phyloP scores from a whole-genome alignment of 1,139 yeast species.

The Hyphopichia pseudoburtonii region DNA sequence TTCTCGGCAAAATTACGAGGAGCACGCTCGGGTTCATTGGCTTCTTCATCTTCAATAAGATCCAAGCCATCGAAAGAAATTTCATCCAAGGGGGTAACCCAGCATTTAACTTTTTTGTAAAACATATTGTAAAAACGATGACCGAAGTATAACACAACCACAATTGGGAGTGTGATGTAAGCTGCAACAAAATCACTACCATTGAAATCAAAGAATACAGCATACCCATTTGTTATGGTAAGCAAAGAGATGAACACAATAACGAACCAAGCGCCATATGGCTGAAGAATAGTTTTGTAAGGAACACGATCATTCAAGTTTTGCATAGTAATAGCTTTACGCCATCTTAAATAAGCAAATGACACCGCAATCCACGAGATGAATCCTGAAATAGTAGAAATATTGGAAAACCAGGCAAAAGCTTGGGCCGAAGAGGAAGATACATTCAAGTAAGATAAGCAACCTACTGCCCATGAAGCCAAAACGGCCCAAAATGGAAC shows the following conservation, averaged over 20 bases:
- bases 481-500: conserved; percentile 57
- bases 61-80: conserved; percentile 50
- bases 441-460: conserved; percentile 62
- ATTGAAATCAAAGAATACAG: conserved; percentile 53
- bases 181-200: conserved; percentile 57
- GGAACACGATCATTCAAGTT: conserved; percentile 46
- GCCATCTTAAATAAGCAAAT: conserved; percentile 51
- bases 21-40: conserved; percentile 25
- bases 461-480: conserved; percentile 30
- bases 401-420: conserved; percentile 69
- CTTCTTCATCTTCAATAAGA: conserved; percentile 40
- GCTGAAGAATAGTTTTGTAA: conserved; percentile 49
- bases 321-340: conserved; percentile 48
- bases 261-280: conserved; percentile 51
- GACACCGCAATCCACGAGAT: conserved; percentile 62
- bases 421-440: conserved; percentile 53
- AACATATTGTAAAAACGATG: conserved; percentile 33
- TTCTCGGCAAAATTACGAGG: conserved; percentile 35
- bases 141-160: conserved; percentile 46
- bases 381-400: conserved; percentile 70
- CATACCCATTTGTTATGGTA: conserved; percentile 59
- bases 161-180: conserved; percentile 59
- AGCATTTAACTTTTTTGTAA: conserved; percentile 25
- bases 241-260: conserved; percentile 45
- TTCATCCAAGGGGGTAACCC: conserved; percentile 41